Conservation (phyloP, 164 flowering plant genomes). For the Kingdonia uniflora region DNA sequence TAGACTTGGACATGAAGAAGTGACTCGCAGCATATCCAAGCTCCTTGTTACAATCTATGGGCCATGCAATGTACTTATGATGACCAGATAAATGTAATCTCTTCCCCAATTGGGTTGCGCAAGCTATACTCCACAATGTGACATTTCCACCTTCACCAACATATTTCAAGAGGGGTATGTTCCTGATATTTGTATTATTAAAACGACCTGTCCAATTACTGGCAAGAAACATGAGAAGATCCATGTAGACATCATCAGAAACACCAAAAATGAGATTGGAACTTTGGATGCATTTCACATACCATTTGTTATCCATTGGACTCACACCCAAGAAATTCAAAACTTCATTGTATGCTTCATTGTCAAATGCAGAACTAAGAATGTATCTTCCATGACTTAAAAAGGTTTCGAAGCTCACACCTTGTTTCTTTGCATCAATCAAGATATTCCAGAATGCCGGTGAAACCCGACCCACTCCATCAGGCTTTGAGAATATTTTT, state of each 20-base stretch:
- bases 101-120: not conserved
- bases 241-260: conserved; percentile 8
- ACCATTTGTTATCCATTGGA: conserved; percentile 2
- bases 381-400: conserved; percentile 13
- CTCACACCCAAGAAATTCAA: not conserved
- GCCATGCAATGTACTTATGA: not conserved
- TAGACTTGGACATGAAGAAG: too few species aligned
- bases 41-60: conserved; percentile 5
- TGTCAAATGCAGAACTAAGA: conserved; percentile 7
- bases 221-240: conserved; percentile 8
- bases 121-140: conserved; percentile 3
- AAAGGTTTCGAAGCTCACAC: conserved; percentile 15
- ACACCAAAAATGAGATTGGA: conserved; percentile 32
- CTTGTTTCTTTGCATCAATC: conserved; percentile 16
- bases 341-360: not conserved
- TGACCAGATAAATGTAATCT: not conserved
- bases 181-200: conserved; percentile 1
- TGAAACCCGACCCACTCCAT: conserved; percentile 13
- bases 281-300: conserved; percentile 33
- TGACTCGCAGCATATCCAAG: not conserved
- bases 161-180: conserved; percentile 7
- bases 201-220: conserved; percentile 5
- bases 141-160: conserved; percentile 6
- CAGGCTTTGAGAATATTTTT: conserved; percentile 13
- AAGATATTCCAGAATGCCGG: conserved; percentile 17